phyloP scores from a whole-genome alignment of 2,329 filamentous ascomycete genomes.

The Trichoderma pleuroti region DNA sequence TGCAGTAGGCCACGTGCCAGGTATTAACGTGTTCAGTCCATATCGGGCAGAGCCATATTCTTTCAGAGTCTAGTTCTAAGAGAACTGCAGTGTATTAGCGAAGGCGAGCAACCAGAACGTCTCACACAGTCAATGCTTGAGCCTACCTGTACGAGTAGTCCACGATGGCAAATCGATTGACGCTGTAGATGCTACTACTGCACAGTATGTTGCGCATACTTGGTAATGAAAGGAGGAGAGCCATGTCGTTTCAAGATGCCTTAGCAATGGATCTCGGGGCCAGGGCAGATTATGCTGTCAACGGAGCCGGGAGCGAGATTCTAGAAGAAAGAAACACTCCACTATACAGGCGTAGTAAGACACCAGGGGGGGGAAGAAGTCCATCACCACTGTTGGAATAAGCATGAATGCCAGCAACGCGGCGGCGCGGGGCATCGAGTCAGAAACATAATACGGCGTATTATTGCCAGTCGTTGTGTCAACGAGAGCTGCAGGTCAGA shows the following conservation, averaged over 20 bases:
- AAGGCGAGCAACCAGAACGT: background rate
- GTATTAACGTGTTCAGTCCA: background rate
- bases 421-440: constrained; percentile 15
- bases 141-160: background rate
- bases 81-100: background rate
- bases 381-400: background rate
- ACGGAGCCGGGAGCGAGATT: constrained; percentile 2
- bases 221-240: constrained; percentile 22
- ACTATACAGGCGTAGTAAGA: background rate
- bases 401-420: constrained; percentile 13
- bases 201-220: constrained; percentile 16
- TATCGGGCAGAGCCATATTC: background rate
- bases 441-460: background rate
- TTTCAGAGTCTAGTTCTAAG: background rate
- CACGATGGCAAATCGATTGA: background rate
- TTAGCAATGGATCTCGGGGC: constrained; percentile 21
- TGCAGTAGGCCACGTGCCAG: background rate
- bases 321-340: constrained; percentile 9
- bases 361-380: background rate
- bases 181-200: constrained; percentile 14
- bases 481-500: constrained; percentile 7
- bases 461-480: background rate
- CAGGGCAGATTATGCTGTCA: constrained; percentile 18
- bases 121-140: background rate
- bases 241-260: constrained; percentile 26